phyloP scores from a whole-genome alignment of 2,329 filamentous ascomycete genomes.

The Cytospora piceicola region DNA sequence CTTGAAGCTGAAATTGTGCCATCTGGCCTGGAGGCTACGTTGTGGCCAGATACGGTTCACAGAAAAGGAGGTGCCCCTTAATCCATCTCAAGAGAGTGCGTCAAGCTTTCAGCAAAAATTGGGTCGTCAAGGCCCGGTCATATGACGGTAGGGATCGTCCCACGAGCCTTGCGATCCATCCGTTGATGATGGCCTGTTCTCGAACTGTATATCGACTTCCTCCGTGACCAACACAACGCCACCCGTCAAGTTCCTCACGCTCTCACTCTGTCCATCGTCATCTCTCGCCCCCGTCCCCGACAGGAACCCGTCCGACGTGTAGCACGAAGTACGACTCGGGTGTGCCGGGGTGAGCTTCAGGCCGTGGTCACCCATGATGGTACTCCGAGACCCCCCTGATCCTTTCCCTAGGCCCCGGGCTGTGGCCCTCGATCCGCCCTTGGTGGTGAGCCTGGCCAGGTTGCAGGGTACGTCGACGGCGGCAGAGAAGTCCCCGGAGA shows the following conservation, averaged over 20 bases:
- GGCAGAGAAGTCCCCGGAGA: constrained; percentile 16
- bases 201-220: constrained; percentile 6
- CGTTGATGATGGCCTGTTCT: background rate
- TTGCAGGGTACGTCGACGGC: constrained; percentile 26
- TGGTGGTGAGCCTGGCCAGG: background rate
- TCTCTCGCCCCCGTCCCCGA: background rate
- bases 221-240: constrained; percentile 2
- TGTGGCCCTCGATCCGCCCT: constrained; percentile 1
- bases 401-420: background rate
- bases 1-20: background rate
- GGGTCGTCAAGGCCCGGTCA: background rate
- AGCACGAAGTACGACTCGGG: background rate
- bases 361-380: background rate
- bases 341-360: background rate
- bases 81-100: background rate
- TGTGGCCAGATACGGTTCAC: background rate
- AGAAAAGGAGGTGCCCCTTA: background rate
- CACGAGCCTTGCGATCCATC: constrained; percentile 1
- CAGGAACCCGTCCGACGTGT: background rate
- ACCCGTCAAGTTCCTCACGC: constrained; percentile 2
- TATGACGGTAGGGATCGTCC: background rate
- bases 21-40: background rate
- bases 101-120: too few relatives aligned
- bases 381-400: background rate
- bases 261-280: constrained; percentile 5